Evolutionary conservation across 805 yeast species (phyloP), one percentile per base, ranked within the genome.

Genomic region (Sugiyamaella valdiviana): DNA sequence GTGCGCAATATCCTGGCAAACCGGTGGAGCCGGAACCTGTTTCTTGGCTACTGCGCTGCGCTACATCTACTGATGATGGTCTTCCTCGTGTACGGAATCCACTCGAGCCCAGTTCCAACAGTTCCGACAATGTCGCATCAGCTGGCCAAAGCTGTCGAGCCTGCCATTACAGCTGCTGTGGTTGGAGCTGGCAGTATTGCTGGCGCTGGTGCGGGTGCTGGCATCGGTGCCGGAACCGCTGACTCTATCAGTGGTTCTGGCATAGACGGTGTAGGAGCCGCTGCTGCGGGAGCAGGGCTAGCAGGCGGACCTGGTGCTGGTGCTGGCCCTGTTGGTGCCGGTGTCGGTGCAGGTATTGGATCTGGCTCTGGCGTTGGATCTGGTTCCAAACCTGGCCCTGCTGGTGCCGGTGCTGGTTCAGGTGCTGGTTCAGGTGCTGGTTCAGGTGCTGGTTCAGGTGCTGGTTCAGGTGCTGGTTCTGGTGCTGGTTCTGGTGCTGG

Each of bases 1-100:
- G 83, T 95, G 1, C 73, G 86, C 55, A 76, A 85, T 0, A 77
- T 89, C n/a, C 68, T 89, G 50, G 83, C 90, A 15, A 86, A 86
- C 45, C 74, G 83, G 54, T 67, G 79, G 14, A 80, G 90, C 6
- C 68, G 97, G 58, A 75, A 82, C 73, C 62, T 84, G 39, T 87
- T 88, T 64, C 73, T 87, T 41, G 70, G 72, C 2, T 90, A 90
- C 63, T 85, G 95, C 59, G 58, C 79, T 10, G 84, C 85, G 5
- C 67, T 91, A 51, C 97, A 90, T 65, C 69, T 80, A 12, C 65
- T 88, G 29, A 83, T 89, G 26, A 76, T 86, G 79, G 59, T 79
- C 51, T 73, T 83, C 61, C 39, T 56, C 6, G 38, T 44, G 36
- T 43, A 54, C 40, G 52, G 51, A 14, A 49, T 48, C 24, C 26